phyloP scores from a whole-genome alignment of 2,329 filamentous ascomycete genomes.

The Cercospora sp. region DNA sequence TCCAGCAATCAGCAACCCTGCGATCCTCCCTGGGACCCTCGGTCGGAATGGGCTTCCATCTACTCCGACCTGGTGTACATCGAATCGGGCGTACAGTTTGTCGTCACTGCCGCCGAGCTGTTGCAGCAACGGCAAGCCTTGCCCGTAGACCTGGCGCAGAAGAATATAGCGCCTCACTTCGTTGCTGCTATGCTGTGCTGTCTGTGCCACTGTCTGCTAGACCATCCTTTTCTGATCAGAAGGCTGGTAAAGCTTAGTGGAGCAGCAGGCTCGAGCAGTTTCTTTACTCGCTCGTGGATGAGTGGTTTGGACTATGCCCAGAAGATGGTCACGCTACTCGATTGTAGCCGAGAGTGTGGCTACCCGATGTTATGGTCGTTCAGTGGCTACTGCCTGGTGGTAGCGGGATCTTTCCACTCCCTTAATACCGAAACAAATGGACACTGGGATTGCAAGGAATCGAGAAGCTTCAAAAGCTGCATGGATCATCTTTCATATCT shows the following conservation, averaged over 20 bases:
- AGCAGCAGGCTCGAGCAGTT: neutral
- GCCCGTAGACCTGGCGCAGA: neutral
- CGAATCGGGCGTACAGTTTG: neutral
- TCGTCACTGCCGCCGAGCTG: neutral
- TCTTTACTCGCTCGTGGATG: neutral
- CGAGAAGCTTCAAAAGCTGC: neutral
- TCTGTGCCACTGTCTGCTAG: neutral
- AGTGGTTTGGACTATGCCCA: neutral
- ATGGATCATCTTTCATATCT: neutral
- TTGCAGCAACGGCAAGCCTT: neutral
- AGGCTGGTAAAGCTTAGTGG: neutral
- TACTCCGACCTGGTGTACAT: neutral
- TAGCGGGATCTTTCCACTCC: neutral
- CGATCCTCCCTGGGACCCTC: neutral
- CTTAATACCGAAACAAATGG: neutral
- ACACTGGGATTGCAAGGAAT: constrained; percentile 1
- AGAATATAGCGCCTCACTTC: neutral
- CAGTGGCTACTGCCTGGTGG: neutral
- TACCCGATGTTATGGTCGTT: neutral
- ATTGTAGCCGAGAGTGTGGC: neutral
- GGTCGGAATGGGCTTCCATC: neutral
- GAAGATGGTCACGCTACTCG: neutral
- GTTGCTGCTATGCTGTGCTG: neutral
- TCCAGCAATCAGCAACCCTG: neutral
- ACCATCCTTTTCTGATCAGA: neutral